Percentiles rank a stretch among this genome's conserved stretches.
Conservation (phyloP, 805 yeast genomes). For the Pichia insulana region DNA sequence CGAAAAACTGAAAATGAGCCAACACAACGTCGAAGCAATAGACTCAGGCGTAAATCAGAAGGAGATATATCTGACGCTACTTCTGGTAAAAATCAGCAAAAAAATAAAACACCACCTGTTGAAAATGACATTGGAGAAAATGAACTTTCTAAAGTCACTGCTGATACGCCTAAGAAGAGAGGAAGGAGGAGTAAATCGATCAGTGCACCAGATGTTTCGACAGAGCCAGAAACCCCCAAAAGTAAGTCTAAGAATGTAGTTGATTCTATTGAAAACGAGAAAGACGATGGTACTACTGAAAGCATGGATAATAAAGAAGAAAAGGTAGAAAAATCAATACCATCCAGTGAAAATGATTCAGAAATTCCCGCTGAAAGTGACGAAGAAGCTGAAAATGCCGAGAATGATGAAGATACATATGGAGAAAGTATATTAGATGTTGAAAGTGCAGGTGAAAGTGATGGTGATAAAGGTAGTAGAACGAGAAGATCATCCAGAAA, state of each 20-base stretch:
- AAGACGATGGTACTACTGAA: background rate
- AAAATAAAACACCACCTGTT: background rate
- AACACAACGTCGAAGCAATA: slow-evolving; percentile 8
- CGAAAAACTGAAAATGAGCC: slow-evolving; percentile 8
- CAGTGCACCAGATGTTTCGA: background rate
- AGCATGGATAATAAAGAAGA: slow-evolving; percentile 2
- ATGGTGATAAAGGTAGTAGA: slow-evolving; percentile 1
- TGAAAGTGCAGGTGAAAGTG: slow-evolving; percentile 3
- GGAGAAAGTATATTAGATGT: slow-evolving; percentile 10
- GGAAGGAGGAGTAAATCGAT: slow-evolving; percentile 7
- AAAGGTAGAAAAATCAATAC: background rate
- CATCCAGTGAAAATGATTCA: slow-evolving; percentile 2
- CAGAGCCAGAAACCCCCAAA: background rate
- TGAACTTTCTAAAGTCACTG: background rate
- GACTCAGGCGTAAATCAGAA: slow-evolving; percentile 14
- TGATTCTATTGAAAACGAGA: background rate
- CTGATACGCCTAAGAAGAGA: slow-evolving; percentile 4
- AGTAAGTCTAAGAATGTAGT: background rate
- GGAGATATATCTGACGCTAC: slow-evolving; percentile 4
- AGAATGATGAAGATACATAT: slow-evolving; percentile 2
- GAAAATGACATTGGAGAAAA: background rate
- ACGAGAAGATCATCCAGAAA: slow-evolving; percentile 3
- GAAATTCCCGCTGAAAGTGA: background rate
- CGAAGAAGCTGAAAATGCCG: slow-evolving; percentile 3
- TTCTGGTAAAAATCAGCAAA: slow-evolving; percentile 1